These are phyloP conservation scores for Serpula lacrymans DNA, from an alignment of 768 basidiomycete species.

Conservation along the genomic window DNA sequence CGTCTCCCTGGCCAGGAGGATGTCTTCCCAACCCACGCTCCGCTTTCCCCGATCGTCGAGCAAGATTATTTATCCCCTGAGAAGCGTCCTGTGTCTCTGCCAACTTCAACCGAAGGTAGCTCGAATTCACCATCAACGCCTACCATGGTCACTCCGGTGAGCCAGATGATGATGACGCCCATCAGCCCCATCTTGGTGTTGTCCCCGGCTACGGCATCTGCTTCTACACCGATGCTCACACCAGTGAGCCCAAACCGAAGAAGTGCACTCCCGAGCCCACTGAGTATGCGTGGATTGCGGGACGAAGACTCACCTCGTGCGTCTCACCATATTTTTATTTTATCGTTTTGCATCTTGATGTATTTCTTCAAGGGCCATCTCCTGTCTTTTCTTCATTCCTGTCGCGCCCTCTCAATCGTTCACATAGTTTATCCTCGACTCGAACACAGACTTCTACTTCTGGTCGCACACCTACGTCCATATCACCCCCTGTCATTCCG, in stretches of 20 bases:
- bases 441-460: too few species aligned
- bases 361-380: constrained; percentile 40
- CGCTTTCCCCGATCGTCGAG: constrained; percentile 65
- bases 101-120: constrained; percentile 11
- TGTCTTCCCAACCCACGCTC: constrained; percentile 32
- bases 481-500: constrained; percentile 48
- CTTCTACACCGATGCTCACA: constrained; percentile 26
- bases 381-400: constrained; percentile 55
- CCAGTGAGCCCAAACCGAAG: constrained; percentile 22
- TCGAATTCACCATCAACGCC: constrained; percentile 22
- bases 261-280: constrained; percentile 14
- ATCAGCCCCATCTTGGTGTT: constrained; percentile 13
- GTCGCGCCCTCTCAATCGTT: constrained; percentile 61
- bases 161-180: constrained; percentile 22
- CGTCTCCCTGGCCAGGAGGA: constrained; percentile 33
- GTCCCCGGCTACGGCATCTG: constrained; percentile 18
- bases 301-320: constrained; percentile 36
- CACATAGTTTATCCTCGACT: constrained; percentile 61
- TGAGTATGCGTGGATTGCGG: constrained; percentile 17
- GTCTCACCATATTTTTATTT: constrained; percentile 1
- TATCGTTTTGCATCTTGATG: constrained; percentile 1
- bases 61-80: constrained; percentile 59
- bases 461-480: constrained; percentile 38
- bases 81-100: constrained; percentile 33
- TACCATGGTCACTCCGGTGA: constrained; percentile 35